Percentiles rank a stretch among this genome's conserved stretches.
Conservation (phyloP, 2,329 filamentous ascomycete species). For the Leptographium lundbergii region DNA sequence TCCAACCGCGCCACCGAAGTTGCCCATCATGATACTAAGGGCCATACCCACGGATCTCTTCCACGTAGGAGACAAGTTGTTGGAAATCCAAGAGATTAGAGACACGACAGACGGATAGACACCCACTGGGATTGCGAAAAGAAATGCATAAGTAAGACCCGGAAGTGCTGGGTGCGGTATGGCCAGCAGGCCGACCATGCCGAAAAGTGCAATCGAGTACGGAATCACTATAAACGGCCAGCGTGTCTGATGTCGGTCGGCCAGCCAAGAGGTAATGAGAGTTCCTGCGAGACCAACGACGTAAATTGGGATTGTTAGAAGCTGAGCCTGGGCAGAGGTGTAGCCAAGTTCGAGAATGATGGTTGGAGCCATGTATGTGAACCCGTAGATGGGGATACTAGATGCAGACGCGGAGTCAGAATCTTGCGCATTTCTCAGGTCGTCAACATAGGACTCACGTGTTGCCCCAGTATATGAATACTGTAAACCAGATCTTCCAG, state of each 20-base stretch:
- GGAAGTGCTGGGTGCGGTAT: constrained; percentile 17
- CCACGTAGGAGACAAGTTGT: constrained; percentile 1
- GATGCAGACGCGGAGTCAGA: background rate
- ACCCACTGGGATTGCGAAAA: constrained; percentile 28
- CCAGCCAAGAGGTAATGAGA: constrained; percentile 3
- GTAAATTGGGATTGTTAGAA: constrained; percentile 9
- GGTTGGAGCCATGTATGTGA: constrained; percentile 23
- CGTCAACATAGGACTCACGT: background rate
- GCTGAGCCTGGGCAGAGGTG: constrained; percentile 9
- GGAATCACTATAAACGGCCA: constrained; percentile 2
- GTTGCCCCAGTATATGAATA: constrained; percentile 8
- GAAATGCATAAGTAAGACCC: constrained; percentile 20
- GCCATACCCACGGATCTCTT: constrained; percentile 2
- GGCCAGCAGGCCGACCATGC: constrained; percentile 1
- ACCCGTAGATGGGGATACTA: background rate
- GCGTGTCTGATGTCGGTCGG: background rate
- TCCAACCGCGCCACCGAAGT: constrained; percentile 31
- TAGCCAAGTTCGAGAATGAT: constrained; percentile 28
- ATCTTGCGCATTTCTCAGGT: background rate
- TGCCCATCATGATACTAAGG: background rate
- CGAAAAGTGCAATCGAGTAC: background rate
- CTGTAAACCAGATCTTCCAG: constrained; percentile 10
- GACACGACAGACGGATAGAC: constrained; percentile 28
- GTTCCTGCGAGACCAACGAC: constrained; percentile 7
- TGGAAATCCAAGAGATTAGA: constrained; percentile 26